phyloP scores from a whole-genome alignment of 257 asterid genomes.

The Primulina huaijiensis region DNA sequence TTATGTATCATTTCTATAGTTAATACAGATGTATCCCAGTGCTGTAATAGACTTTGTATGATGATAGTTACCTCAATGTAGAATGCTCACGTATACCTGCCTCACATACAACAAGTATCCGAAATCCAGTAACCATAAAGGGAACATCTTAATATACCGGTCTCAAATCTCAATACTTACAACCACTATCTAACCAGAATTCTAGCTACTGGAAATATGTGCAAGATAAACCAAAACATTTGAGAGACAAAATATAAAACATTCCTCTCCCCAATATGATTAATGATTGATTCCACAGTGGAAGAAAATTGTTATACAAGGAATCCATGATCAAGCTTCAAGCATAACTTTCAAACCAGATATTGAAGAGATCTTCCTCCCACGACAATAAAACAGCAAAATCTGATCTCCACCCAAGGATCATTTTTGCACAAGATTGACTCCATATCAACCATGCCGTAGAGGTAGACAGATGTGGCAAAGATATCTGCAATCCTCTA shows the following conservation, averaged over 20 bases:
- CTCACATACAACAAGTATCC: conserved; percentile 35
- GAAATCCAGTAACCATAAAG: conserved; percentile 36
- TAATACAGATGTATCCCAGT: conserved; percentile 20
- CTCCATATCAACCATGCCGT: conserved; percentile 13
- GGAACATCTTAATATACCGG: conserved; percentile 30
- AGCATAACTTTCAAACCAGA: conserved; percentile 34
- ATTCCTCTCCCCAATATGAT: conserved; percentile 14
- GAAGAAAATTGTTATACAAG: conserved; percentile 19
- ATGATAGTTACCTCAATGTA: conserved; percentile 50
- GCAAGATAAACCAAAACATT: conserved; percentile 29
- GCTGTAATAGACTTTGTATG: conserved; percentile 19
- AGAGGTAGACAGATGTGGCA: conserved; percentile 24
- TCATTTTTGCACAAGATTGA: conserved; percentile 18
- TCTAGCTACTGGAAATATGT: conserved; percentile 22
- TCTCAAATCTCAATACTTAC: conserved; percentile 15
- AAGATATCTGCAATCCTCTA: conserved; percentile 35
- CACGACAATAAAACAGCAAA: conserved; percentile 32
- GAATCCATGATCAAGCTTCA: conserved; percentile 17
- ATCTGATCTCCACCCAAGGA: conserved; percentile 36
- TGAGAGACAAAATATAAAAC: conserved; percentile 25
- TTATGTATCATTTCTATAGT: conserved; percentile 17
- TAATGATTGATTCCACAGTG: conserved; percentile 1
- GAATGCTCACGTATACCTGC: conserved; percentile 45
- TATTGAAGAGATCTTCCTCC: conserved; percentile 30
- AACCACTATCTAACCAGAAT: conserved; percentile 24